These are phyloP conservation scores for Flaveria ramosissima DNA, from an alignment of 129 eudicot genomes.

Conservation along the genomic window DNA sequence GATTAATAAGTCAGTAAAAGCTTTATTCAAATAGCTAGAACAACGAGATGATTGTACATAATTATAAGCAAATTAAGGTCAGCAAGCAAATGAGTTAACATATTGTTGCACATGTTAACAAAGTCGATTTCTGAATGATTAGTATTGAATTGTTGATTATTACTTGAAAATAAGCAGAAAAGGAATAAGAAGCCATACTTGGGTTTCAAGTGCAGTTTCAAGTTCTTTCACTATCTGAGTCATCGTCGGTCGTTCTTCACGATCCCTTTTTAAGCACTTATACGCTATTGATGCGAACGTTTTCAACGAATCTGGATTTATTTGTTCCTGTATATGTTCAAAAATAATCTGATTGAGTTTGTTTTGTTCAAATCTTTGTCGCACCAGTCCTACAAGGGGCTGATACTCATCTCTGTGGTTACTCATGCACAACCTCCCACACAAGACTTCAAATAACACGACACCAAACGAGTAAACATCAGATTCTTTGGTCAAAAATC, in stretches of 20 bases:
- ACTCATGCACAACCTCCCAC: slow-evolving; percentile 9
- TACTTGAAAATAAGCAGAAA: neutral
- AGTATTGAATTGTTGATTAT: neutral
- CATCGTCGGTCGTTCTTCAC: slow-evolving; percentile 11
- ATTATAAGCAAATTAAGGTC: no score
- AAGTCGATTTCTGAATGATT: neutral
- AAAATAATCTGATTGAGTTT: neutral
- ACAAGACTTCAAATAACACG: slow-evolving; percentile 20
- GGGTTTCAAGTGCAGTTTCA: slow-evolving; percentile 10
- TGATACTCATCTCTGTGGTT: neutral
- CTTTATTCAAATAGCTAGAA: no score
- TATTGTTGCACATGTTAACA: neutral
- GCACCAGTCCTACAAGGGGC: neutral
- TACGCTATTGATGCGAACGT: slow-evolving; percentile 10
- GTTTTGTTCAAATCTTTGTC: slow-evolving; percentile 14
- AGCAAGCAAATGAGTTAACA: no score
- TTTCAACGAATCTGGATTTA: slow-evolving; percentile 10
- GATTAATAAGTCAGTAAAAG: neutral
- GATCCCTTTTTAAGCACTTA: neutral
- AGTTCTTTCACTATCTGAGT: slow-evolving; percentile 10
- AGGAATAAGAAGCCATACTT: slow-evolving; percentile 7
- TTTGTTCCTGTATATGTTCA: neutral
- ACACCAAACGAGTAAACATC: slow-evolving; percentile 29
- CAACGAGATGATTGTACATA: no score
- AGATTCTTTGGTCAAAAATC: slow-evolving; percentile 12